Base-by-base conservation (phyloP, 2,329 filamentous ascomycete genomes). In the Colletotrichum godetiae region DNA sequence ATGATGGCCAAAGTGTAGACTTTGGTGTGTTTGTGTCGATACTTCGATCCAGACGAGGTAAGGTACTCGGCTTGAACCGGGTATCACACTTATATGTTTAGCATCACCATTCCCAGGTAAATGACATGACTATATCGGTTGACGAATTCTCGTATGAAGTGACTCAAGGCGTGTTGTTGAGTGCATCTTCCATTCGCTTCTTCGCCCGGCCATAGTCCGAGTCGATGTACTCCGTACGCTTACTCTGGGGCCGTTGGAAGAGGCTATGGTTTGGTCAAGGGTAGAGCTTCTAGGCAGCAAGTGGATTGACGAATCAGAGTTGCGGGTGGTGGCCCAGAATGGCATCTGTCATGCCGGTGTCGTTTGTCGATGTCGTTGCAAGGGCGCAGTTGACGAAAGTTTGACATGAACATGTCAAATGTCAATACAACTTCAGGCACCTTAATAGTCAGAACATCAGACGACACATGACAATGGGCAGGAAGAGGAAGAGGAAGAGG, bases 301-400 rank as follows among this genome's bases (percentile, higher is more conserved):
- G 11, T 10, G 13, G 22, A 29, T 60, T 42, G 37, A 42, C 65
- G 57, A 72, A 60, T 68, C 8, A 68, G 12, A 37, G n/a, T 12
- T 33, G 31, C 24, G 37, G n/a, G 42, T 12, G 35, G 57, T 24
- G n/a, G 27, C 55, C 33, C n/a, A 19, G 31, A 42, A 35, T 37
- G 6, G n/a, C 52, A 59, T 27, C 37, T 29, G 22, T 31, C 46
- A 13, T 68, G 67, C 31, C 11, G 27, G 8, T 63, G 24, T 13
- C 6, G 58, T 63, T 15, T 66, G 37, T 63, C 22, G 31, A 64
- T 73, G 70, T 73, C 70, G 62, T 57, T 56, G 33, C 24, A 65
- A 65, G 62, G 62, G 62, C 62, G 62, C 11, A 15, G 2, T 57
- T 46, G 62, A 46, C 62, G 27, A 56, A 33, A 56, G 19, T 29